Percentiles rank a stretch among this genome's conserved stretches.
phyloP scores from a whole-genome alignment of 495 filamentous ascomycete species.

The Penicillium turbatum region DNA sequence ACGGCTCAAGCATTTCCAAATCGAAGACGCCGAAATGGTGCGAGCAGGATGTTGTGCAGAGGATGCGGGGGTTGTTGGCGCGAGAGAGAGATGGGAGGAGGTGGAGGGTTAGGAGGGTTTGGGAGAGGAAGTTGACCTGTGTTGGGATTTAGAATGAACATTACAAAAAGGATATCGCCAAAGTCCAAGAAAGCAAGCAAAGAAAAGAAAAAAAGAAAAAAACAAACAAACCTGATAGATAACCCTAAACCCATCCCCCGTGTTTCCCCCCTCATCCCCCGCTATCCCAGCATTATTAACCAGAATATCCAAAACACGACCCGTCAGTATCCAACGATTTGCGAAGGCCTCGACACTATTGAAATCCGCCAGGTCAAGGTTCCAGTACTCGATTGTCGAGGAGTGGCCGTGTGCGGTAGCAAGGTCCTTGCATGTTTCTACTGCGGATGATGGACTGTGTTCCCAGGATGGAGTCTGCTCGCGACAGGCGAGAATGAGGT shows the following conservation, averaged over 20 bases:
- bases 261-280: background rate
- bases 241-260: conserved; percentile 25
- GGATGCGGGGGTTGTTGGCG: conserved; percentile 15
- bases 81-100: conserved; percentile 22
- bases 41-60: conserved; percentile 27
- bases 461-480: conserved; percentile 25
- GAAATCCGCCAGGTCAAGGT: conserved; percentile 47
- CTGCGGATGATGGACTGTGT: conserved; percentile 15
- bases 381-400: conserved; percentile 44
- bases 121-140: conserved; percentile 25
- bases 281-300: conserved; percentile 28
- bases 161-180: too few species aligned
- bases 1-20: background rate
- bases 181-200: too few species aligned
- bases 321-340: conserved; percentile 16
- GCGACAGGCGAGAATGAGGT: conserved; percentile 31
- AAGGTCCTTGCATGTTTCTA: conserved; percentile 12
- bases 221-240: conserved; percentile 19
- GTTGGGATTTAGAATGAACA: background rate
- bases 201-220: background rate
- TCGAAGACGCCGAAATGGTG: conserved; percentile 17
- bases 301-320: conserved; percentile 20
- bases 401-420: conserved; percentile 16
- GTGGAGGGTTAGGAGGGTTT: conserved; percentile 21
- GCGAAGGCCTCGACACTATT: conserved; percentile 43